Percentiles rank a stretch among this genome's conserved stretches.
Conservation (phyloP, 805 yeast species). For the Metschnikowia gelsemii region DNA sequence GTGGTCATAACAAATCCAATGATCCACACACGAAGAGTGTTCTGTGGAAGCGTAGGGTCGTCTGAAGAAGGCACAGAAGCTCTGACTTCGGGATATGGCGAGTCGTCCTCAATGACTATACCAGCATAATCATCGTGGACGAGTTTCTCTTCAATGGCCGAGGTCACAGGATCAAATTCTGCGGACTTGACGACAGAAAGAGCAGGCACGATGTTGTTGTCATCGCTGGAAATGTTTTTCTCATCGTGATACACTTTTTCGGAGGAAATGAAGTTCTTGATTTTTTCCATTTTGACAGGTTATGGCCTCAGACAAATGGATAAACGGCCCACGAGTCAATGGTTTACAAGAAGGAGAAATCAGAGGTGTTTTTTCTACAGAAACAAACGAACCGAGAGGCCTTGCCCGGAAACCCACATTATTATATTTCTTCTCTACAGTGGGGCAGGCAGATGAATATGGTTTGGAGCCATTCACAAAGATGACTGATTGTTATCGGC, state of each 20-base stretch:
- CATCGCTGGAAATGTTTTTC: conserved; percentile 14
- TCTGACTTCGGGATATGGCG: conserved; percentile 66
- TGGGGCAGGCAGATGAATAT: too few species aligned
- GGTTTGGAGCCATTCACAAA: too few species aligned
- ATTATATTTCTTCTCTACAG: too few species aligned
- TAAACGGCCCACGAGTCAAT: neutral
- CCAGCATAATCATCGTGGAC: conserved; percentile 22
- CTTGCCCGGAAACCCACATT: too few species aligned
- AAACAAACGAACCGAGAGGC: neutral
- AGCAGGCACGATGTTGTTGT: conserved; percentile 4
- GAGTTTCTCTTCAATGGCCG: conserved; percentile 17
- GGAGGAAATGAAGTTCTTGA: conserved; percentile 14
- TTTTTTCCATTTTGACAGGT: conserved; percentile 17
- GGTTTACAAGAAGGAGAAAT: neutral
- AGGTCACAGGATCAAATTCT: conserved; percentile 21
- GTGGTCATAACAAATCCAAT: conserved; percentile 50
- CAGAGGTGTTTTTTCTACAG: conserved; percentile 1
- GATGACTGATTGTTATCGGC: too few species aligned
- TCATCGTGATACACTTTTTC: conserved; percentile 15
- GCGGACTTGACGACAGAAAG: conserved; percentile 18
- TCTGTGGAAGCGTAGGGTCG: conserved; percentile 48
- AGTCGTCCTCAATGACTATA: conserved; percentile 21
- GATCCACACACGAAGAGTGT: conserved; percentile 57
- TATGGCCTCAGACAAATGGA: neutral
- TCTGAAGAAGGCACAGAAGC: conserved; percentile 56